Evolutionary conservation across 1,284 basidiomycete species (phyloP), one percentile per base, ranked within the genome.

Genomic region (Papiliotrema flavescens): DNA sequence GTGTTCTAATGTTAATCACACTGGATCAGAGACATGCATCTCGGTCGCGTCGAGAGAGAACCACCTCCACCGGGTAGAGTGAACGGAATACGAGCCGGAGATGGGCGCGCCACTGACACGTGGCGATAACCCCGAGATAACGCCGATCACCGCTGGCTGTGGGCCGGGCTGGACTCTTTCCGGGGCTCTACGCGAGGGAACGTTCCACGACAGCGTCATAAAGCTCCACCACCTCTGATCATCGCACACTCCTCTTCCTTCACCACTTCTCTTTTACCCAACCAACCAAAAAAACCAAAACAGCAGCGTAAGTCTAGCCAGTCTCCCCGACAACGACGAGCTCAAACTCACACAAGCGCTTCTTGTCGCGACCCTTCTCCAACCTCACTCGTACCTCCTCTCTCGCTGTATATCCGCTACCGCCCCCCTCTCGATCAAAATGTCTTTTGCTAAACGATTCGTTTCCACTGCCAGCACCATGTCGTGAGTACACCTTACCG

Each of bases 371-470:
- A 17, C 13, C 34, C 47, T 6, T 20, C 23, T 48, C 32, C 26
- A 13, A 20, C 32, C 11, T 35, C 26, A 35, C 24, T 36, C 24
- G 9, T n/a, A n/a, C n/a, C n/a, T n/a, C n/a, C n/a, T n/a, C n/a
- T n/a, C n/a, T n/a, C n/a, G n/a, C n/a, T n/a, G n/a, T n/a, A n/a
- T n/a, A n/a, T n/a, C n/a, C n/a, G n/a, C n/a, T n/a, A n/a, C n/a
- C n/a, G n/a, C n/a, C n/a, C n/a, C 36, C 13, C 47, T 5, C 20
- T 39, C 19, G 35, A 4, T 15, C 35, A 23, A 36, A 23, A 75
- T 75, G 73, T 73, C 73, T 34, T 74, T 69, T 53, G 65, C 66
- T 34, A 64, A 66, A 50, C 73, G 73, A 60, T 75, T 75, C 63
- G 66, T 68, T 55, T 70, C 67, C 39, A 62, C 69, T 42, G 66